A percentile compares a stretch with the other conserved stretches of the same genome.
Conservation (phyloP, 2,329 filamentous ascomycete species). For the Elsinoe batatas region DNA sequence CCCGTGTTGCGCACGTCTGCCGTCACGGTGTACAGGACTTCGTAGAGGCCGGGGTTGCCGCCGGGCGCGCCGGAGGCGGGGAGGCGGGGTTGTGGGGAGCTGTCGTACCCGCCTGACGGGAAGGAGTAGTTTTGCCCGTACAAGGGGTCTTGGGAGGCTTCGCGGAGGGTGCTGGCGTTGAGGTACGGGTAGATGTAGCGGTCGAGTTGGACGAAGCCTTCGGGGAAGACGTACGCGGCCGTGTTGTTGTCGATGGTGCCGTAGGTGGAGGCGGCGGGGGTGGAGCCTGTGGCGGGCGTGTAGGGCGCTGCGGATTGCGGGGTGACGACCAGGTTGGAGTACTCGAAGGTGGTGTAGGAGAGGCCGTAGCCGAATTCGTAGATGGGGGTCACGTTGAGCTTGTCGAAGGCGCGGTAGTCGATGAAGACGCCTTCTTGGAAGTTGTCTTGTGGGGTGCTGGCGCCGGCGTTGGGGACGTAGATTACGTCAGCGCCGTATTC, state of each 20-base stretch:
- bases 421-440: constrained; percentile 74
- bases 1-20: constrained; percentile 56
- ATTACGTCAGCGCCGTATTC: constrained; percentile 62
- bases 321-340: constrained; percentile 54
- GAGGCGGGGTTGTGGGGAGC: constrained; percentile 47
- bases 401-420: constrained; percentile 61
- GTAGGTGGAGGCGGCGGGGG: constrained; percentile 52
- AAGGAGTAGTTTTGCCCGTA: constrained; percentile 56
- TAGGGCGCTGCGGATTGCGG: constrained; percentile 44
- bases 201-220: constrained; percentile 42
- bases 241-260: constrained; percentile 55
- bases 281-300: constrained; percentile 51
- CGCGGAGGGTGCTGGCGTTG: constrained; percentile 50
- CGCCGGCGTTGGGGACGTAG: constrained; percentile 59
- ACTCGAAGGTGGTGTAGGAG: constrained; percentile 69
- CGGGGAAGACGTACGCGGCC: constrained; percentile 59
- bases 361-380: constrained; percentile 77
- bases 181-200: constrained; percentile 64
- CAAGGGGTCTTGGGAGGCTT: constrained; percentile 47
- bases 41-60: constrained; percentile 52
- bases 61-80: constrained; percentile 55
- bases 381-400: constrained; percentile 51
- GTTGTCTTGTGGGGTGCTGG: constrained; percentile 57
- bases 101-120: constrained; percentile 48
- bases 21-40: constrained; percentile 49